Conservation (phyloP, 495 filamentous ascomycete genomes). For the Evansstolkia leycettana region DNA sequence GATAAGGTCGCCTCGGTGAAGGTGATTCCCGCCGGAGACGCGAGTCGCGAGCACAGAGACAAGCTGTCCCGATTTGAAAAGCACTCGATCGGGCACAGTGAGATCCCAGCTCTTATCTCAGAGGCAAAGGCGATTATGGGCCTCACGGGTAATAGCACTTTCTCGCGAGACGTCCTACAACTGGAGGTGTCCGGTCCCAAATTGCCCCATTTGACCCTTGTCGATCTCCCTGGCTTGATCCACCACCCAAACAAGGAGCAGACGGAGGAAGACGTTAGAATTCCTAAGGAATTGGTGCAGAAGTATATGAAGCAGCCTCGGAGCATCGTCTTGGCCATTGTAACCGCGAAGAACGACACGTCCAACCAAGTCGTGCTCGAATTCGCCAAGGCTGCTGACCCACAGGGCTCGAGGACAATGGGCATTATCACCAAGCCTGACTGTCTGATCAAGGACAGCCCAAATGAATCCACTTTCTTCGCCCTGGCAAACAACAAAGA, state of each 20-base stretch:
- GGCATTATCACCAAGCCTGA: constrained; percentile 45
- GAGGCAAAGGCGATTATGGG: constrained; percentile 5
- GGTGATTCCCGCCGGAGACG: constrained; percentile 1
- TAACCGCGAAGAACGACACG: constrained; percentile 37
- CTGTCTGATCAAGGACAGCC: constrained; percentile 18
- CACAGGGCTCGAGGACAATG: constrained; percentile 33
- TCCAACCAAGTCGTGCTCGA: constrained; percentile 39
- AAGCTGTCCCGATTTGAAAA: constrained; percentile 2
- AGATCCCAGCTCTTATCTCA: constrained; percentile 3
- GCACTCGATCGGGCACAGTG: constrained; percentile 1
- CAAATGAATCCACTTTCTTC: constrained; percentile 17
- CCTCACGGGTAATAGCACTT: constrained; percentile 10
- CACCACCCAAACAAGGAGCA: constrained; percentile 11
- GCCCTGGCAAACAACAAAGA: constrained; percentile 26
- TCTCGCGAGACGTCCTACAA: constrained; percentile 37
- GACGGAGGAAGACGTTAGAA: constrained; percentile 14
- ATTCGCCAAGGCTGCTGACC: constrained; percentile 30
- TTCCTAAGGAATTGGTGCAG: constrained; percentile 16
- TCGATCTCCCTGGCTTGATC: constrained; percentile 42
- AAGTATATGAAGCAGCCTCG: constrained; percentile 20
- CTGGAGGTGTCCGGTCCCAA: constrained; percentile 38
- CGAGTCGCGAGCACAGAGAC: neutral
- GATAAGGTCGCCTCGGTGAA: constrained; percentile 3
- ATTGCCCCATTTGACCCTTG: constrained; percentile 38
- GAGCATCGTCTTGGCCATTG: constrained; percentile 22